phyloP scores from a whole-genome alignment of 768 basidiomycete genomes.

The Inosperma sp. region DNA sequence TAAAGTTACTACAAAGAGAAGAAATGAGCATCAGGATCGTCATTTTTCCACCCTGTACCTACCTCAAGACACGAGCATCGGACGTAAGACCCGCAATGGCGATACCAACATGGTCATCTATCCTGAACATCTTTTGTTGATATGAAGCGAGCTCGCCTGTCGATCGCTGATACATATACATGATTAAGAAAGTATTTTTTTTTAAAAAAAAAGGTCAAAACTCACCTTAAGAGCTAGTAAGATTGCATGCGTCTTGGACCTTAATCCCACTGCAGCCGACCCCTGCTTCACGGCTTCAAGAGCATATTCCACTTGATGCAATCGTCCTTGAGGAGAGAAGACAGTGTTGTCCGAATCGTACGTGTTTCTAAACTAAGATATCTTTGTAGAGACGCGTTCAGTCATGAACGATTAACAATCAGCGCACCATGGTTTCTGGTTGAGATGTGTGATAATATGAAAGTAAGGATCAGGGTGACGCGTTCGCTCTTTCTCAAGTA shows the following conservation, averaged over 20 bases:
- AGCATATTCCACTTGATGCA: conserved; percentile 98
- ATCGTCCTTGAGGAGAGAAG: conserved; percentile 92
- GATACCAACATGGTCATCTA: conserved; percentile 99
- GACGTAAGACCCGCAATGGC: conserved; percentile 98
- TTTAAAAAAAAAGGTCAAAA: background rate
- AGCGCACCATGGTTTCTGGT: conserved; percentile 33
- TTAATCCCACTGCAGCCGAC: conserved; percentile 94
- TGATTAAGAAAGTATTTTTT: conserved; percentile 2
- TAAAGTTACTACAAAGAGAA: conserved; percentile 73
- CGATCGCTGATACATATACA: conserved; percentile 62
- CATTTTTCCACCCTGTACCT: conserved; percentile 18
- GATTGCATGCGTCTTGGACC: conserved; percentile 92
- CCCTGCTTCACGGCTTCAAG: conserved; percentile 99
- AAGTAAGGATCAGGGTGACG: conserved; percentile 22
- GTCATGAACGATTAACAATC: background rate
- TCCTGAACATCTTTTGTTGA: conserved; percentile 99
- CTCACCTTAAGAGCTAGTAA: conserved; percentile 86
- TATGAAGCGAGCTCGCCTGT: conserved; percentile 98
- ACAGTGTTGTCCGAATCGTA: conserved; percentile 99
- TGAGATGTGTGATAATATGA: conserved; percentile 15
- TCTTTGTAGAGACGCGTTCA: conserved; percentile 22
- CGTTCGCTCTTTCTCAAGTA: conserved; percentile 15
- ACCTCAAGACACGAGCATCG: conserved; percentile 97
- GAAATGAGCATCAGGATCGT: background rate
- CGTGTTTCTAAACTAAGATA: conserved; percentile 81